These are phyloP conservation scores for Phytophthora crassamura DNA, from an alignment of 352 stramenopile species.

Conservation along the genomic window DNA sequence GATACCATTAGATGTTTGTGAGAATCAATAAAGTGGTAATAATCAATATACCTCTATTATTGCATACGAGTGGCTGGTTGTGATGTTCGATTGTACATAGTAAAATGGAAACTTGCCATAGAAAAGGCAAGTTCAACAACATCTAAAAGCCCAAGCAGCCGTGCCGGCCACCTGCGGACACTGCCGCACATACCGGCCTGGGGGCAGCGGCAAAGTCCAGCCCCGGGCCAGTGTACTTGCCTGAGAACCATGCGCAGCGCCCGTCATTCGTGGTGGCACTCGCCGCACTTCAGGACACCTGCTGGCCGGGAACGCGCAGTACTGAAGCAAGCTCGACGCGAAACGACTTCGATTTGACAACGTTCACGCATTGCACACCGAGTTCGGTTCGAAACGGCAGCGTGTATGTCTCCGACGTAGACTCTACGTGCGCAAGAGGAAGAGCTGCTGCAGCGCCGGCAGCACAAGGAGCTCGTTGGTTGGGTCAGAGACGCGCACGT, in stretches of 20 bases:
- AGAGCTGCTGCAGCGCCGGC: slow-evolving; percentile 45
- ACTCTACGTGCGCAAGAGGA: slow-evolving; percentile 35
- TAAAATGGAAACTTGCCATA: background rate
- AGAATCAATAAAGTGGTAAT: no score
- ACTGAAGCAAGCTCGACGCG: background rate
- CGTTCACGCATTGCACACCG: slow-evolving; percentile 8
- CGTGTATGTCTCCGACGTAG: no score
- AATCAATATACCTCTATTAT: no score
- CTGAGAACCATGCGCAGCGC: background rate
- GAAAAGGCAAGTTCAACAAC: slow-evolving; percentile 27
- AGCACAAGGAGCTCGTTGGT: slow-evolving; percentile 50
- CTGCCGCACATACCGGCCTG: background rate
- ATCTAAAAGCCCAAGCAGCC: slow-evolving; percentile 7
- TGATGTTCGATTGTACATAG: no score
- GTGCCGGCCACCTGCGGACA: background rate
- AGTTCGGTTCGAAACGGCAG: slow-evolving; percentile 5
- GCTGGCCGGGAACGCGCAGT: slow-evolving; percentile 6
- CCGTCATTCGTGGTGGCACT: slow-evolving; percentile 6
- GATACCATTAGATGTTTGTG: no score
- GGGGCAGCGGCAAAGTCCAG: slow-evolving; percentile 15
- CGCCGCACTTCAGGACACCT: background rate
- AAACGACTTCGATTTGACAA: slow-evolving; percentile 26
- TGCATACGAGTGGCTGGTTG: no score
- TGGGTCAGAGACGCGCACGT: slow-evolving; percentile 46
- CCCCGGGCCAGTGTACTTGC: background rate